Evolutionary conservation across 2,329 filamentous ascomycete genomes (phyloP).

Genomic region (Lasiodiplodia sp.): DNA sequence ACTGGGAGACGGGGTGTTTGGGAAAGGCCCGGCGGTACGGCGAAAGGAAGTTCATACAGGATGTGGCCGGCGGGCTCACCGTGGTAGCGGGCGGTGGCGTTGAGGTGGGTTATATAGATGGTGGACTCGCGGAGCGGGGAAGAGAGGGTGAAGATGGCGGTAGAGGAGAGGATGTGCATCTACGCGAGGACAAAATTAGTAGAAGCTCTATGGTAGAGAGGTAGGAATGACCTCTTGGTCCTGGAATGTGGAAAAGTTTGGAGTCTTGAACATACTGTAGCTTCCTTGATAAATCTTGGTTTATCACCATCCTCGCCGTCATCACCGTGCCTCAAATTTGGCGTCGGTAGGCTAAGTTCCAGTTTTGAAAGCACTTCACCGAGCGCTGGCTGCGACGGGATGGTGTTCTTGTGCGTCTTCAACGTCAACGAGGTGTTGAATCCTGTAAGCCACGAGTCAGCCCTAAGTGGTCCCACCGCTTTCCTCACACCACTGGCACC

Average conservation of each 20-base stretch:
- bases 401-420: slow-evolving; percentile 72
- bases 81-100: slow-evolving; percentile 87
- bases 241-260: background rate
- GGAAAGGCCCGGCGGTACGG: slow-evolving; percentile 76
- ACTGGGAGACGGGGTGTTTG: slow-evolving; percentile 82
- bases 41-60: slow-evolving; percentile 75
- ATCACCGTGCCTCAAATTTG: slow-evolving; percentile 62
- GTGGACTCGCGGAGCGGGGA: slow-evolving; percentile 79
- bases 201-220: background rate
- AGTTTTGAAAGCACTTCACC: slow-evolving; percentile 77
- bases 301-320: slow-evolving; percentile 49
- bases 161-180: slow-evolving; percentile 85
- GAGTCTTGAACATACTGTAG: slow-evolving; percentile 60
- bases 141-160: slow-evolving; percentile 81
- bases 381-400: slow-evolving; percentile 76
- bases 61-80: slow-evolving; percentile 81
- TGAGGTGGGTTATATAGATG: slow-evolving; percentile 78
- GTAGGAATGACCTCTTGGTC: no score
- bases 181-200: slow-evolving; percentile 25
- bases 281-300: slow-evolving; percentile 80
- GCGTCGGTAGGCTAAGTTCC: slow-evolving; percentile 74
- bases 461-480: background rate
- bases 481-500: background rate
- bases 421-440: slow-evolving; percentile 83
- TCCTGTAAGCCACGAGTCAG: slow-evolving; percentile 51